Conservation (phyloP, 164 flowering plant genomes). For the Tetrastigma voinierianum region DNA sequence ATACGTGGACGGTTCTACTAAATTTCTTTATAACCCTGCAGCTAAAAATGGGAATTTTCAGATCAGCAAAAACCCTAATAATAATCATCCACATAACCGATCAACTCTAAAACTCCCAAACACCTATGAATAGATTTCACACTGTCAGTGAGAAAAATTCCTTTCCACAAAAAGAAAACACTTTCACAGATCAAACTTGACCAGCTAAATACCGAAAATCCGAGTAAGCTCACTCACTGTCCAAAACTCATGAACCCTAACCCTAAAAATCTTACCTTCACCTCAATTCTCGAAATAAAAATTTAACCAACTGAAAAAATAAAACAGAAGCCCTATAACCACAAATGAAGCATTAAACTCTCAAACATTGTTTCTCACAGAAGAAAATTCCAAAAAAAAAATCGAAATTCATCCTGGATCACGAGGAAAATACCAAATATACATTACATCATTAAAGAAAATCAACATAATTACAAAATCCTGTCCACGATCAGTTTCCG, state of each 20-base stretch:
- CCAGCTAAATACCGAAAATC: neutral
- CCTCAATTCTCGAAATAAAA: neutral
- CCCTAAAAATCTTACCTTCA: neutral
- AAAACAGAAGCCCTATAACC: conserved; percentile 10
- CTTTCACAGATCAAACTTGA: neutral
- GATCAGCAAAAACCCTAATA: conserved; percentile 5
- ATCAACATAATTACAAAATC: neutral
- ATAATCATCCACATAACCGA: neutral
- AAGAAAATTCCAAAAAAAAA: neutral
- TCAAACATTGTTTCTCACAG: neutral
- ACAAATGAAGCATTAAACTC: neutral
- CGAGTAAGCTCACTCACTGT: neutral
- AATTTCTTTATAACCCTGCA: conserved; percentile 6
- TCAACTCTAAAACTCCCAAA: neutral
- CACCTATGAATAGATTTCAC: neutral
- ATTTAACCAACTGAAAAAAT: neutral
- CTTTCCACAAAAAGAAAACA: too few relatives aligned
- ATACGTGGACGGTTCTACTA: neutral
- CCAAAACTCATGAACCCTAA: conserved; percentile 3
- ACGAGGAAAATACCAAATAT: neutral
- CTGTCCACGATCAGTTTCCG: neutral
- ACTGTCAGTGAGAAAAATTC: neutral
- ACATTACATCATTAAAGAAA: neutral
- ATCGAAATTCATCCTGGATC: neutral
- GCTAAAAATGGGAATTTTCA: neutral